These are phyloP conservation scores for Arthrinium puccinioides DNA, from an alignment of 2,329 filamentous ascomycete genomes.

Conservation along the genomic window DNA sequence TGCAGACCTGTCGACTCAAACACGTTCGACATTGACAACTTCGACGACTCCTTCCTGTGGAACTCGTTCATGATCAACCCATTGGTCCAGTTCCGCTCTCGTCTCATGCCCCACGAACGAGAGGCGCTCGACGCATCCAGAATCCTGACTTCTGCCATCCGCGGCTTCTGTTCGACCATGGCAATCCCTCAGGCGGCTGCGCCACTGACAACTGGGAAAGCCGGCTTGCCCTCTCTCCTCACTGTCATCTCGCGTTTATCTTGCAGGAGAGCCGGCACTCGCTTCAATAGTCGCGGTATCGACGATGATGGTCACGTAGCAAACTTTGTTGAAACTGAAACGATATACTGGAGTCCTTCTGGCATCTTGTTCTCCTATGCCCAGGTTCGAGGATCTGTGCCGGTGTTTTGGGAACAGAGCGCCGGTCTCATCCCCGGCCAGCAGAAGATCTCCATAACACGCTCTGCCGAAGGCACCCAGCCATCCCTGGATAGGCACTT, in stretches of 20 bases:
- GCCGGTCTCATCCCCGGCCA: conserved; percentile 83
- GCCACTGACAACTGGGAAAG: conserved; percentile 57
- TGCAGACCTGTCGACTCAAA: conserved; percentile 63
- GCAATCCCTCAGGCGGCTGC: conserved; percentile 72
- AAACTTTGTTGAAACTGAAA: conserved; percentile 98
- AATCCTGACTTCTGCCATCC: conserved; percentile 87
- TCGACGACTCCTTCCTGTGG: conserved; percentile 92
- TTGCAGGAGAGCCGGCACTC: conserved; percentile 82
- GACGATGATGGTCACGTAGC: conserved; percentile 97
- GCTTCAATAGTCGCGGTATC: conserved; percentile 95
- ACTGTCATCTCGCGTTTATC: conserved; percentile 90
- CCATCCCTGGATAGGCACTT: conserved; percentile 96
- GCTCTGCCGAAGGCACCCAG: conserved; percentile 84
- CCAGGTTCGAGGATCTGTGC: conserved; percentile 87
- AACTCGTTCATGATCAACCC: conserved; percentile 98
- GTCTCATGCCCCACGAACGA: conserved; percentile 68
- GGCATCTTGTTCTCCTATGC: conserved; percentile 84
- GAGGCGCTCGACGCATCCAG: conserved; percentile 76
- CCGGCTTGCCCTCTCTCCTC: conserved; percentile 73
- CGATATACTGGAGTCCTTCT: conserved; percentile 77
- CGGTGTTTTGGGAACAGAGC: conserved; percentile 94
- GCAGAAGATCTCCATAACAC: conserved; percentile 87
- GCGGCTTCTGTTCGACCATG: conserved; percentile 84
- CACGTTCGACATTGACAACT: conserved; percentile 83
- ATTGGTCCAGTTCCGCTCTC: conserved; percentile 79